Conservation (phyloP, 2,329 filamentous ascomycete species). For the Stagonosporopsis cucurbitacearum region DNA sequence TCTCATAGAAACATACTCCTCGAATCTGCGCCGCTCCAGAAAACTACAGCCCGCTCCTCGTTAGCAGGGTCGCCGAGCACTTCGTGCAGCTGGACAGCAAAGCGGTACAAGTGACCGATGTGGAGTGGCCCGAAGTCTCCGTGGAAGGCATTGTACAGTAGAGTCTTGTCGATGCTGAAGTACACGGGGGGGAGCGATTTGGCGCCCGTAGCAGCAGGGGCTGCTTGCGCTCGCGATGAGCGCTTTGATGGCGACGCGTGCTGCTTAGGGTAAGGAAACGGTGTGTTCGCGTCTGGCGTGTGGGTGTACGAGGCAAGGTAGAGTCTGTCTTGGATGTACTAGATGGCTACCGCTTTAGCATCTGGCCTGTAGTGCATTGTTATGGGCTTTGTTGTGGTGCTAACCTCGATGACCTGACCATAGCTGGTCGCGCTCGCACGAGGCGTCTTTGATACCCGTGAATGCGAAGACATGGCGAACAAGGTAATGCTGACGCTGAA, state of each 20-base stretch:
- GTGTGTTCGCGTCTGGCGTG: conserved; percentile 78
- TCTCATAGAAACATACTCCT: conserved; percentile 69
- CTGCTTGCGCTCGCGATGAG: conserved; percentile 69
- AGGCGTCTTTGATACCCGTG: conserved; percentile 39
- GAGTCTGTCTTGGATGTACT: conserved; percentile 73
- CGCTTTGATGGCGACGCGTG: conserved; percentile 76
- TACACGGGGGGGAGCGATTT: conserved; percentile 76
- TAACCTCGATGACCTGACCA: conserved; percentile 94
- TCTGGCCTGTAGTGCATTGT: conserved; percentile 29
- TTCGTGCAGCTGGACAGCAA: conserved; percentile 94
- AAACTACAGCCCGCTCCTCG: conserved; percentile 87
- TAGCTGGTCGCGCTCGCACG: conserved; percentile 60
- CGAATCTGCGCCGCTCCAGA: conserved; percentile 92
- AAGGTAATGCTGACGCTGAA: neutral
- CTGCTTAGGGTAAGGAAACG: conserved; percentile 80
- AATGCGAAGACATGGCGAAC: conserved; percentile 34
- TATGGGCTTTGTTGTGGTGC: conserved; percentile 55
- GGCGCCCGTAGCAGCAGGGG: conserved; percentile 60
- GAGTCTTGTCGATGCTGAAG: conserved; percentile 90
- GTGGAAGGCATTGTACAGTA: conserved; percentile 98
- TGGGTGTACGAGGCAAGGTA: conserved; percentile 93
- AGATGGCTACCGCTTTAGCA: conserved; percentile 13
- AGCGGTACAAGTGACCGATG: conserved; percentile 95
- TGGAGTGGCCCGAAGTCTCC: conserved; percentile 97
- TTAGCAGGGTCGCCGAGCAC: conserved; percentile 91